Conservation (phyloP, 1,284 basidiomycete species). For the Somion occarium region DNA sequence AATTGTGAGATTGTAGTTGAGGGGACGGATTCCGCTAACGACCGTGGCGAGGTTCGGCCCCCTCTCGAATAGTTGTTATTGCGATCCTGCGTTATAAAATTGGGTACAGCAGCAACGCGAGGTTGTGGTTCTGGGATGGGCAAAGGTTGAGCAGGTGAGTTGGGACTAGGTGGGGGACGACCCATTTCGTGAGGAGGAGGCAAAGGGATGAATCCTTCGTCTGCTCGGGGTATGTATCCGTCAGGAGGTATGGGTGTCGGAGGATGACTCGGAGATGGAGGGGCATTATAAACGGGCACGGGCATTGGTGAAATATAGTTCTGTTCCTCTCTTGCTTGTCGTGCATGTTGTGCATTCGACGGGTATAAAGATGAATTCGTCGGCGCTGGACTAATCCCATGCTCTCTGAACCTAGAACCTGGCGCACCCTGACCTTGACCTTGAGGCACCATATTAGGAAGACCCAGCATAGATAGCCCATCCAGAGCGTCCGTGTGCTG, state of each 20-base stretch:
- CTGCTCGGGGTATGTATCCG: conserved; percentile 22
- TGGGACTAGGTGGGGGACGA: conserved; percentile 10
- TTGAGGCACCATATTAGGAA: conserved; percentile 5
- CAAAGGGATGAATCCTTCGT: conserved; percentile 16
- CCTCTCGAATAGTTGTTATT: conserved; percentile 11
- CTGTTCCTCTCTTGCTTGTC: conserved; percentile 7
- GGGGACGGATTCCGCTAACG: conserved; percentile 23
- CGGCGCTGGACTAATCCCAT: conserved; percentile 19
- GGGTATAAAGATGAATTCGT: conserved; percentile 17
- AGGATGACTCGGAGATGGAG: conserved; percentile 17
- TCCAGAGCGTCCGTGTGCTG: conserved; percentile 13
- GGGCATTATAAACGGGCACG: conserved; percentile 14
- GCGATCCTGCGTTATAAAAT: conserved; percentile 17
- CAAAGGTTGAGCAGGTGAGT: conserved; percentile 10
- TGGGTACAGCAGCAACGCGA: background rate
- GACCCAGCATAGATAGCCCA: conserved; percentile 18
- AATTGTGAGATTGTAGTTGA: conserved; percentile 35
- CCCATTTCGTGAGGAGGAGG: conserved; percentile 26
- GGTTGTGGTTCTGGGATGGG: conserved; percentile 10
- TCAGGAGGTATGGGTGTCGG: conserved; percentile 20
- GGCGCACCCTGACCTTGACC: conserved; percentile 15
- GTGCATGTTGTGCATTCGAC: too few species aligned
- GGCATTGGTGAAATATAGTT: too few species aligned
- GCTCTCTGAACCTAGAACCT: conserved; percentile 26
- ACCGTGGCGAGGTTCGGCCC: conserved; percentile 17